phyloP scores from a whole-genome alignment of 768 basidiomycete species.

The Russula sp. region DNA sequence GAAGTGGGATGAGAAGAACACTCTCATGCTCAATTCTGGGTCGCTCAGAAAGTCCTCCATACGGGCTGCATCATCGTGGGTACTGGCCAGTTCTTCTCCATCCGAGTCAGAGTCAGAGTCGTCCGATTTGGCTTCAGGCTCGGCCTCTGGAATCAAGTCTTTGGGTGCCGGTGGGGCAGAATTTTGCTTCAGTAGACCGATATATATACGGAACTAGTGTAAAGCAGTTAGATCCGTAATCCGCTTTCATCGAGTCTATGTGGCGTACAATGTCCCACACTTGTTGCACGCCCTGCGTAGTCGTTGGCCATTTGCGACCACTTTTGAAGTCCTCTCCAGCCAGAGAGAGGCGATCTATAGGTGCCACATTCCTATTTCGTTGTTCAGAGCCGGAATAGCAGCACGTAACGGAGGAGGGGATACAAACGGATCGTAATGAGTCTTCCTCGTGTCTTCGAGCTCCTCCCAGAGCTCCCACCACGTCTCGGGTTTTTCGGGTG shows the following conservation, averaged over 20 bases:
- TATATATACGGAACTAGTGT: slow-evolving; percentile 57
- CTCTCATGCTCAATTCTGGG: slow-evolving; percentile 54
- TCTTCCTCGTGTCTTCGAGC: slow-evolving; percentile 48
- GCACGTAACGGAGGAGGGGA: slow-evolving; percentile 13
- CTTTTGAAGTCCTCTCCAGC: slow-evolving; percentile 57
- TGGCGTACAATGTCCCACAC: slow-evolving; percentile 64
- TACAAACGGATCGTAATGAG: slow-evolving; percentile 42
- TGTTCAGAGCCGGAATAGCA: not conserved
- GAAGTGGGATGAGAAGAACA: slow-evolving; percentile 72
- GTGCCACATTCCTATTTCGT: slow-evolving; percentile 41
- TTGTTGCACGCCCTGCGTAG: slow-evolving; percentile 36
- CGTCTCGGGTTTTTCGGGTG: slow-evolving; percentile 35
- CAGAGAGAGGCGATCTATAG: slow-evolving; percentile 55
- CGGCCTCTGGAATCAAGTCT: slow-evolving; percentile 29
- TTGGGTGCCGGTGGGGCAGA: slow-evolving; percentile 26
- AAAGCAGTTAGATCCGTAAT: not conserved
- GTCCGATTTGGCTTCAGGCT: slow-evolving; percentile 27
- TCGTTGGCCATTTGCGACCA: slow-evolving; percentile 41
- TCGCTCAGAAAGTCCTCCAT: slow-evolving; percentile 56
- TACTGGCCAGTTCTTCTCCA: slow-evolving; percentile 36
- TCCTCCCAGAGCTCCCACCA: slow-evolving; percentile 80
- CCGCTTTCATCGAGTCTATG: not conserved
- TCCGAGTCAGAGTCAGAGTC: slow-evolving; percentile 32
- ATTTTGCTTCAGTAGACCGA: slow-evolving; percentile 46
- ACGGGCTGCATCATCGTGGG: slow-evolving; percentile 28